Conservation (phyloP, 805 yeast genomes). For the Candida bentonensis region DNA sequence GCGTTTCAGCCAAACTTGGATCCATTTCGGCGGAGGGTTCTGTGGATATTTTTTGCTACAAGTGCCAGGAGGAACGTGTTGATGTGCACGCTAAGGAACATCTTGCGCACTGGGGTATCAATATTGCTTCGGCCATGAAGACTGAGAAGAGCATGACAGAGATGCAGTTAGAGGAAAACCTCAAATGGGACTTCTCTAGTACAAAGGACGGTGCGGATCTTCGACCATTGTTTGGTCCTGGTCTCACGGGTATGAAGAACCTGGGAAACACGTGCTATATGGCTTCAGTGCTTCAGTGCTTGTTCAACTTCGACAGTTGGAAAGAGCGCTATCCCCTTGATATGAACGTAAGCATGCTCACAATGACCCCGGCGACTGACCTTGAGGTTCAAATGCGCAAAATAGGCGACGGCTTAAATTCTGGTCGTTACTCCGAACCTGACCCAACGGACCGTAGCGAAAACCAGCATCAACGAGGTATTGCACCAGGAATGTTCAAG, state of each 20-base stretch:
- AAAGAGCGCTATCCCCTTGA: conserved; percentile 16
- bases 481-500: conserved; percentile 67
- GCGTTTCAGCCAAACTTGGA: conserved; percentile 82
- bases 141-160: conserved; percentile 85
- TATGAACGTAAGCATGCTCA: background rate
- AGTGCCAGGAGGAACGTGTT: conserved; percentile 76
- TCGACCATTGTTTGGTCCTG: conserved; percentile 57
- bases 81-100: conserved; percentile 43
- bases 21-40: conserved; percentile 60
- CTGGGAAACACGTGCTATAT: conserved; percentile 89
- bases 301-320: conserved; percentile 33
- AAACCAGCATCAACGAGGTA: conserved; percentile 50
- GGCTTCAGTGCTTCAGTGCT: conserved; percentile 63
- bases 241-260: conserved; percentile 73
- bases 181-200: conserved; percentile 86
- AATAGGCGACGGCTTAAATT: conserved; percentile 60
- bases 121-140: conserved; percentile 38
- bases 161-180: conserved; percentile 80
- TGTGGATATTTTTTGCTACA: conserved; percentile 80
- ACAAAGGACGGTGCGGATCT: conserved; percentile 54
- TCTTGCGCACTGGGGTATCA: conserved; percentile 52
- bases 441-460: conserved; percentile 9
- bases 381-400: conserved; percentile 66
- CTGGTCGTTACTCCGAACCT: conserved; percentile 62
- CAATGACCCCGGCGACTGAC: conserved; percentile 25